phyloP scores from a whole-genome alignment of 2,329 filamentous ascomycete genomes.

The Aaosphaeria arxii region DNA sequence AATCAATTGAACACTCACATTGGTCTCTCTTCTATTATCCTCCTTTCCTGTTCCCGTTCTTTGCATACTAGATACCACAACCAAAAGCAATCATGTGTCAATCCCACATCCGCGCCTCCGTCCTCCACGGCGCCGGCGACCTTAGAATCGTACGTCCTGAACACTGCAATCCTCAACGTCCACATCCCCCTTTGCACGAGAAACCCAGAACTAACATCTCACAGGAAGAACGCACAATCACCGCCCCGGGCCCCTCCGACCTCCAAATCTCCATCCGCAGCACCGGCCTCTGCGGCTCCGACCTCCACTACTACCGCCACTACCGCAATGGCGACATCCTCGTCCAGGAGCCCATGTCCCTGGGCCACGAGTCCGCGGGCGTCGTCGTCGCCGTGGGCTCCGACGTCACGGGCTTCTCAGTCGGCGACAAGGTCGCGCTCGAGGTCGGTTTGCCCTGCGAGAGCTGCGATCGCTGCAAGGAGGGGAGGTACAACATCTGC shows the following conservation, averaged over 20 bases:
- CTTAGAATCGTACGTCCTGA: slow-evolving; percentile 51
- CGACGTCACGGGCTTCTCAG: slow-evolving; percentile 59
- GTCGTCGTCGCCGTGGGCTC: slow-evolving; percentile 70
- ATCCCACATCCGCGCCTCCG: slow-evolving; percentile 47
- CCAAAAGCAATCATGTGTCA: slow-evolving; percentile 20
- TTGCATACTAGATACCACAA: slow-evolving; percentile 1
- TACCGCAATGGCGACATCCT: slow-evolving; percentile 85
- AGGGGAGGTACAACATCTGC: slow-evolving; percentile 62
- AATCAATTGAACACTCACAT: too few relatives aligned
- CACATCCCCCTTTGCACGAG: too few relatives aligned
- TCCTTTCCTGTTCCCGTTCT: too few relatives aligned
- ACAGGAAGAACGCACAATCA: slow-evolving; percentile 54
- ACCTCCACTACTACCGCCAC: slow-evolving; percentile 82
- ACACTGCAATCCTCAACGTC: not conserved
- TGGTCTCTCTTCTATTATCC: too few relatives aligned
- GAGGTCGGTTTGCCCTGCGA: slow-evolving; percentile 89
- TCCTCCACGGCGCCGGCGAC: slow-evolving; percentile 61
- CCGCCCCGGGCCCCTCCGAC: slow-evolving; percentile 50
- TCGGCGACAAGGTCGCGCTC: slow-evolving; percentile 84
- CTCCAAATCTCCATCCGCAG: slow-evolving; percentile 63
- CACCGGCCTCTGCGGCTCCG: slow-evolving; percentile 69
- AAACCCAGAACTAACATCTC: slow-evolving; percentile 6
- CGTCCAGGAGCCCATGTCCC: slow-evolving; percentile 76
- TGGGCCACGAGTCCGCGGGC: slow-evolving; percentile 76
- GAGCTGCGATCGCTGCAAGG: slow-evolving; percentile 52